Base-by-base conservation (phyloP, 2,329 filamentous ascomycete genomes). In the Fusarium cicatricum region DNA sequence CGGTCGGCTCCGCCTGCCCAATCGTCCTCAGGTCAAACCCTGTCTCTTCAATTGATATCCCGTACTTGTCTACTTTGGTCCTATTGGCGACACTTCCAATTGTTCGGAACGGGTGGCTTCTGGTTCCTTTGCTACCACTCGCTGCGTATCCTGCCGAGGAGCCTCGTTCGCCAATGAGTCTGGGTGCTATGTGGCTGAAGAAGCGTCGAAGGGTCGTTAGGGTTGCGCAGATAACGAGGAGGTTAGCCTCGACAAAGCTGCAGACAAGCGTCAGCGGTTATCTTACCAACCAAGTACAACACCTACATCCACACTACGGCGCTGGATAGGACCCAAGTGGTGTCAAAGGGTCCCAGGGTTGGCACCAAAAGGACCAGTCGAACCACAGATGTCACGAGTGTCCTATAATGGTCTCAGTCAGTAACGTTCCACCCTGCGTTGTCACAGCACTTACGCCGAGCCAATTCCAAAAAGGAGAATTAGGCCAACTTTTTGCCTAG, bases 381-480 rank as follows among this genome's bases (percentile, higher is more conserved):
- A 26, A 75, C 52, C 14, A 75, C 54, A 1, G 73, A 75, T 11
- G 74, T 77, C 3, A 74, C 62, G 26, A 77, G 57, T 3, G 74
- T 76, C 12, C 74, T 76, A 19, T 45, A 4, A 21, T n/a, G n/a
- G 11, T 23, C 5, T 23, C 5, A 7, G 45, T 67, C 17, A 67
- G 37, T 36, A 46, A 14, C 8, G 10, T 6, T 29, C 16, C n/a
- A 10, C 23, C 9, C 14, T 11, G 3, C 2, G 2, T 2, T 2
- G 1, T 5, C 1, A 2, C 11, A 4, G 14, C 4, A 56, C 70
- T 57, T 50, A 70, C 70, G 71, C 53, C 6, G 67, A 76, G 36
- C 78, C 80, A n/a, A 83, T 70, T 6, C 73, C 74, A 52, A 84
- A 81, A 15, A 82, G 74, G 2, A 75, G 60, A 2, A 75, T 67